A percentile compares a stretch with the other conserved stretches of the same genome.
These are phyloP conservation scores for Rhododendron kiyosumense DNA, from an alignment of 148 eudicot genomes.

Conservation along the genomic window DNA sequence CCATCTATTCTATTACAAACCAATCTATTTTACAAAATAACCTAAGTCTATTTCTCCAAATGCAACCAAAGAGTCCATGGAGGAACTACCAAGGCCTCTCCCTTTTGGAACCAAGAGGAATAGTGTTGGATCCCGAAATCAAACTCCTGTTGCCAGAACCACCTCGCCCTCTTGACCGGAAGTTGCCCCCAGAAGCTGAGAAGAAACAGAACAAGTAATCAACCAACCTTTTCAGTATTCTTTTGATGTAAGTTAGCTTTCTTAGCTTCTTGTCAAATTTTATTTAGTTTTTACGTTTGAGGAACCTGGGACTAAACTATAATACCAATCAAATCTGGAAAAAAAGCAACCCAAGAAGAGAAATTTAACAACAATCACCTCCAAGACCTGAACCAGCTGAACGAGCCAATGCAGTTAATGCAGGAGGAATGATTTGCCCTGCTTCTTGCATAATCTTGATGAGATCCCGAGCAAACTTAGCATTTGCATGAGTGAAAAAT, in stretches of 20 bases:
- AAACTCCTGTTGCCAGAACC: conserved; percentile 69
- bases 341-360: neutral
- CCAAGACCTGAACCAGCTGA: conserved; percentile 45
- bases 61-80: neutral
- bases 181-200: conserved; percentile 62
- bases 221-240: neutral
- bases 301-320: neutral
- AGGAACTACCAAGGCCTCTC: conserved; percentile 51
- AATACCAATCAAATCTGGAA: neutral
- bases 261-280: neutral
- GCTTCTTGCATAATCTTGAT: conserved; percentile 91
- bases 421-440: conserved; percentile 76
- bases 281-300: neutral
- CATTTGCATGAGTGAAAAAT: conserved; percentile 88
- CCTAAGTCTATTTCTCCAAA: neutral
- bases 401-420: conserved; percentile 60
- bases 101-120: conserved; percentile 39
- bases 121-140: conserved; percentile 63
- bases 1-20: neutral
- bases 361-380: conserved; percentile 35
- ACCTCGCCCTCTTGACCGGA: conserved; percentile 85
- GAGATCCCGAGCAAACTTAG: conserved; percentile 66
- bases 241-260: neutral
- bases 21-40: neutral
- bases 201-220: neutral